Conservation (phyloP, 768 basidiomycete species). For the Mycena maculata region DNA sequence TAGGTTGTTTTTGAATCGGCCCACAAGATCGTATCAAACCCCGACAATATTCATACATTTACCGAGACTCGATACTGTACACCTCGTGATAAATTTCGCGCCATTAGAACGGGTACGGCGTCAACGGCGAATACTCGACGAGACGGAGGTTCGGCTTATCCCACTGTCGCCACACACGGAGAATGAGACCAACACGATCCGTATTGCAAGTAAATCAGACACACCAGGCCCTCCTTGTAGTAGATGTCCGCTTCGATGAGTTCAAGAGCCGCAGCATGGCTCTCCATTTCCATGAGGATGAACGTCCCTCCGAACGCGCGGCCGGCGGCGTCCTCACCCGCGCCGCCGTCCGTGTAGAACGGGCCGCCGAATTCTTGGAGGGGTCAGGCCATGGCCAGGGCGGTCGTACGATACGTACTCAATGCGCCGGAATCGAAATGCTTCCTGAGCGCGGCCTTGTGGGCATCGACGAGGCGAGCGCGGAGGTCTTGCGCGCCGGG, state of each 20-base stretch:
- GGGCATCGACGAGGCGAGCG: neutral
- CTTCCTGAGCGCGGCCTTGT: slow-evolving; percentile 4
- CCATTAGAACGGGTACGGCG: slow-evolving; percentile 22
- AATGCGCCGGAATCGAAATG: neutral
- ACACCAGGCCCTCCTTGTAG: slow-evolving; percentile 19
- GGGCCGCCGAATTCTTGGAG: slow-evolving; percentile 29
- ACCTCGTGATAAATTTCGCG: too few relatives aligned
- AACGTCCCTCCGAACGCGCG: slow-evolving; percentile 26
- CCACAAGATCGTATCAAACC: too few relatives aligned
- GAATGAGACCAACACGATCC: neutral
- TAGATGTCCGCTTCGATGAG: slow-evolving; percentile 21
- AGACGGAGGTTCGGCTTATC: slow-evolving; percentile 15
- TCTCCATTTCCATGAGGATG: slow-evolving; percentile 26
- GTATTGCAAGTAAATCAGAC: neutral
- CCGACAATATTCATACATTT: too few relatives aligned
- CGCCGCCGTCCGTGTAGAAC: slow-evolving; percentile 19
- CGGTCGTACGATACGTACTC: slow-evolving; percentile 12
- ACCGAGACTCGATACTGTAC: too few relatives aligned
- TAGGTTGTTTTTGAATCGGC: too few relatives aligned
- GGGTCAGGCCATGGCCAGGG: too few relatives aligned
- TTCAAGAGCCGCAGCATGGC: slow-evolving; percentile 9
- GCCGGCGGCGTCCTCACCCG: slow-evolving; percentile 15
- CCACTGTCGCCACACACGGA: slow-evolving; percentile 17
- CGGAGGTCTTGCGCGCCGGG: slow-evolving; percentile 14
- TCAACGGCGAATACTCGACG: slow-evolving; percentile 12